These are phyloP conservation scores for Dichotomocladium elegans DNA, from an alignment of 371 early-diverging fungal species.

Conservation along the genomic window DNA sequence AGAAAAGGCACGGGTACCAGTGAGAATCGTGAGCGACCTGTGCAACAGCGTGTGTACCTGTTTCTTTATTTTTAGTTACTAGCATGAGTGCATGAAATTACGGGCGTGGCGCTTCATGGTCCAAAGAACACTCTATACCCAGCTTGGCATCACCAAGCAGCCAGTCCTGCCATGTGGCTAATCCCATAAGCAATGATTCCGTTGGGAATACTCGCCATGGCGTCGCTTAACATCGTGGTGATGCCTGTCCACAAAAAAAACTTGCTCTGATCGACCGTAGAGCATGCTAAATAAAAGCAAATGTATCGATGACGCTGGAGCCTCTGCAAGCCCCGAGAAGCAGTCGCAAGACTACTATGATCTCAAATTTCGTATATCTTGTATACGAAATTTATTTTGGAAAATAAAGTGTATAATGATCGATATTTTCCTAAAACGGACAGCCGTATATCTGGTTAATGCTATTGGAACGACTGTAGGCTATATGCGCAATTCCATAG, in stretches of 20 bases:
- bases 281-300: conserved; percentile 9
- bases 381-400: too few relatives aligned
- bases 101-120: background rate
- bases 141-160: conserved; percentile 10
- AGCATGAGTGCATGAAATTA: background rate
- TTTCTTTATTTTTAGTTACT: background rate
- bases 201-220: conserved; percentile 39
- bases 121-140: background rate
- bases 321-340: conserved; percentile 25
- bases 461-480: too few relatives aligned
- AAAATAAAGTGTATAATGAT: too few relatives aligned
- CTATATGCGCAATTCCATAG: too few relatives aligned
- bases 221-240: conserved; percentile 7
- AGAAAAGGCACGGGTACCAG: too few relatives aligned
- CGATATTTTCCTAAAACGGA: too few relatives aligned
- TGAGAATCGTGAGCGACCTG: too few relatives aligned
- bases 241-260: conserved; percentile 11
- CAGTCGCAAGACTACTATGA: conserved; percentile 19
- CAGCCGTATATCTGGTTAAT: too few relatives aligned
- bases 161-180: conserved; percentile 31
- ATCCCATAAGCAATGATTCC: conserved; percentile 54
- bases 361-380: too few relatives aligned
- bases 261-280: conserved; percentile 21
- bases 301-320: conserved; percentile 3
- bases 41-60: background rate